Conservation (phyloP, 305 asterid genomes). For the Caryopteris hybrid region DNA sequence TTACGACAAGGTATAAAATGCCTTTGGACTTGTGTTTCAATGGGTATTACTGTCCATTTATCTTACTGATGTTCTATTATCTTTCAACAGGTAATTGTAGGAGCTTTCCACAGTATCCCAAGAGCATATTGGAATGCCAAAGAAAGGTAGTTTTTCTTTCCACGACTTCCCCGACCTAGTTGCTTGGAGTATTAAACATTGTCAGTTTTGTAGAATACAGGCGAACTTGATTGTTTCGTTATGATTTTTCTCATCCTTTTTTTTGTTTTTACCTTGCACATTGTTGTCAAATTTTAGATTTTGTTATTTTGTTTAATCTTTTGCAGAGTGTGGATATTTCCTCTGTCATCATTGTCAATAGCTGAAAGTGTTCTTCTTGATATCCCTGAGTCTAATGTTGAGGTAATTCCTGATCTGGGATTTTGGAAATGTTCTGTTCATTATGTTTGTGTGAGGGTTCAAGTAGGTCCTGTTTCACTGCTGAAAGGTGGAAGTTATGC, state of each 20-base stretch:
- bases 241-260: not conserved
- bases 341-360: conserved; percentile 56
- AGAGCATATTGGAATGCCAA: conserved; percentile 77
- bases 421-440: conserved; percentile 1
- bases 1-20: conserved; percentile 51
- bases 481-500: conserved; percentile 8
- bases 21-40: not conserved
- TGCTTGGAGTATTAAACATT: not conserved
- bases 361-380: conserved; percentile 67
- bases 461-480: conserved; percentile 16
- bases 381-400: conserved; percentile 50
- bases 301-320: conserved; percentile 6
- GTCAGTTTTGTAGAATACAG: not conserved
- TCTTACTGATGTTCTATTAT: conserved; percentile 17
- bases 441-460: conserved; percentile 12
- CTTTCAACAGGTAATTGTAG: conserved; percentile 52
- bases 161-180: conserved; percentile 5
- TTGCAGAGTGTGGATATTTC: conserved; percentile 91
- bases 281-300: conserved; percentile 9
- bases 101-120: conserved; percentile 65
- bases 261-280: not conserved
- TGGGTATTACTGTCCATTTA: not conserved
- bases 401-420: conserved; percentile 42
- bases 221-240: not conserved
- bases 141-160: conserved; percentile 58